A percentile compares a stretch with the other conserved stretches of the same genome.
Conservation (phyloP, 2,329 filamentous ascomycete genomes). For the Colletotrichum cereale region DNA sequence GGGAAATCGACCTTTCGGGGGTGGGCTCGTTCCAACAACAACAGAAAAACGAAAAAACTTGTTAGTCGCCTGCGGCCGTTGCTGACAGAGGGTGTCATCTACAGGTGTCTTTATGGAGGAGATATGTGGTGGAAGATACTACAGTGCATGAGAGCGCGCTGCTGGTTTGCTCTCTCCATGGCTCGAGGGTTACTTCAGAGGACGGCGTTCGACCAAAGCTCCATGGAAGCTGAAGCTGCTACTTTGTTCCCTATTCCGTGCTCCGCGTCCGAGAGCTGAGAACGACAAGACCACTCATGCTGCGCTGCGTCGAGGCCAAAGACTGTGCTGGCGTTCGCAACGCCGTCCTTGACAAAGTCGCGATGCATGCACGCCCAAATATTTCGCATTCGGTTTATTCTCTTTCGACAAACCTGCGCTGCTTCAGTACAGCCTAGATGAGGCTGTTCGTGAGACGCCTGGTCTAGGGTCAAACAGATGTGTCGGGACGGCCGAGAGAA, state of each 20-base stretch:
- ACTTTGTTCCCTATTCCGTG: not conserved
- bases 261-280: not conserved
- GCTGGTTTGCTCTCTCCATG: not conserved
- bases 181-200: not conserved
- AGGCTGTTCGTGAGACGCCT: not conserved
- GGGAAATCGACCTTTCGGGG: no score
- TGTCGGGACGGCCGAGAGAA: slow-evolving; percentile 1
- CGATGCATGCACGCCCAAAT: not conserved
- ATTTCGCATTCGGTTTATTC: not conserved
- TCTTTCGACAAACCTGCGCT: not conserved
- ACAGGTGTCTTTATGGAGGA: not conserved
- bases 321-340: not conserved
- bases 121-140: no score
- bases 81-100: not conserved
- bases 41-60: not conserved
- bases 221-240: no score
- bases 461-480: not conserved
- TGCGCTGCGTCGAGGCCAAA: not conserved
- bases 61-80: not conserved
- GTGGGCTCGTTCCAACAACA: not conserved
- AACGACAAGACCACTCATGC: not conserved
- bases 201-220: not conserved
- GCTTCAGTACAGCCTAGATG: not conserved
- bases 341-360: not conserved
- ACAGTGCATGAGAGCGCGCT: not conserved